phyloP scores from a whole-genome alignment of 495 filamentous ascomycete genomes.

The Penicillium alfredii region DNA sequence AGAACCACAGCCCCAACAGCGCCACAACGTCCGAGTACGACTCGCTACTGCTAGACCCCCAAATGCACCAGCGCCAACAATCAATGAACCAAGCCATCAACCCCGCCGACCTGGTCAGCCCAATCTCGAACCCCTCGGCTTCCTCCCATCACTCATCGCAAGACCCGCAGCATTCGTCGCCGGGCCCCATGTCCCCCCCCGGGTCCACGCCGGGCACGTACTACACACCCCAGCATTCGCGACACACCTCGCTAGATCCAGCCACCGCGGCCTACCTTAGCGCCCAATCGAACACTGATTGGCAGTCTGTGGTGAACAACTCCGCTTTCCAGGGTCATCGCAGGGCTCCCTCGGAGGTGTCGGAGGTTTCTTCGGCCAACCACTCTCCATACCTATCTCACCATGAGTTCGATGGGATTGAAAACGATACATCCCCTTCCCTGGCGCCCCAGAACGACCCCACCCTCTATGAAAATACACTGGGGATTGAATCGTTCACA shows the following conservation, averaged over 20 bases:
- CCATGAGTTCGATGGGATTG: conserved; percentile 69
- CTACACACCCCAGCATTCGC: conserved; percentile 60
- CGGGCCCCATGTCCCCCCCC: conserved; percentile 49
- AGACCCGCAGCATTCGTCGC: conserved; percentile 46
- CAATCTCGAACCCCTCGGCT: conserved; percentile 63
- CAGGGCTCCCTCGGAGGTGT: conserved; percentile 82
- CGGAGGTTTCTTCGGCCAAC: conserved; percentile 77
- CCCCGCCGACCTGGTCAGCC: conserved; percentile 62
- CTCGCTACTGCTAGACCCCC: conserved; percentile 43
- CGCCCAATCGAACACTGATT: conserved; percentile 54
- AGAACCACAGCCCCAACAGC: conserved; percentile 30
- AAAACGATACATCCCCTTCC: conserved; percentile 74
- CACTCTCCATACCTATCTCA: conserved; percentile 76
- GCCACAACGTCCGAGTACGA: conserved; percentile 30
- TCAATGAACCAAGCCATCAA: conserved; percentile 47
- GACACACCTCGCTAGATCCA: conserved; percentile 75
- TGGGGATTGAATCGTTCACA: conserved; percentile 74
- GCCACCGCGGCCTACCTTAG: conserved; percentile 65
- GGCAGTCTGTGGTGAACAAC: conserved; percentile 60
- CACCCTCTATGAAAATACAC: conserved; percentile 65
- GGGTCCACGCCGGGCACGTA: conserved; percentile 47
- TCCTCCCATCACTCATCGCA: conserved; percentile 67
- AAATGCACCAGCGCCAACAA: conserved; percentile 35
- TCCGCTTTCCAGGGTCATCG: conserved; percentile 67
- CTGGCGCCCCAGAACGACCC: conserved; percentile 66